These are phyloP conservation scores for Aspergillus quadricinctus DNA, from an alignment of 2,329 filamentous ascomycete species.

Conservation along the genomic window DNA sequence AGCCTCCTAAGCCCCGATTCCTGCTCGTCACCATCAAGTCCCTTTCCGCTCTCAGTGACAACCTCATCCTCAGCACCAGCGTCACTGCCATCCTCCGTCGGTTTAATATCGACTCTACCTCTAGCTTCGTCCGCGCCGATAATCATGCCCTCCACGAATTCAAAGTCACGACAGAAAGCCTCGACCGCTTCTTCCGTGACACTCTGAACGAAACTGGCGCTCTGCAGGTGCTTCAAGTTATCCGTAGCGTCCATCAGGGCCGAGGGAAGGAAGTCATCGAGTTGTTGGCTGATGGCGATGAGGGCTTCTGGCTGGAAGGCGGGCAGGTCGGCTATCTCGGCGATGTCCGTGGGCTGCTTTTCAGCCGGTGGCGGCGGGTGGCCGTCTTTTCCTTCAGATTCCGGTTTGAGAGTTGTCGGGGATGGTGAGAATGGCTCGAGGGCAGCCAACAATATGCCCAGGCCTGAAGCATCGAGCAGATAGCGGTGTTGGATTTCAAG, in stretches of 20 bases:
- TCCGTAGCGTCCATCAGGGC: slow-evolving; percentile 89
- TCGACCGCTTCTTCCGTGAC: slow-evolving; percentile 81
- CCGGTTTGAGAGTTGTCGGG: slow-evolving; percentile 9
- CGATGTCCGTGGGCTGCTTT: slow-evolving; percentile 45
- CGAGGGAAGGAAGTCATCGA: slow-evolving; percentile 89
- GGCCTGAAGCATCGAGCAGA: slow-evolving; percentile 69
- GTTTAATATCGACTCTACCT: slow-evolving; percentile 28
- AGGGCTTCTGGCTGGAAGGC: slow-evolving; percentile 59
- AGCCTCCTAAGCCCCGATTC: slow-evolving; percentile 47
- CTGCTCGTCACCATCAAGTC: slow-evolving; percentile 33
- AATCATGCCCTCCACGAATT: slow-evolving; percentile 60
- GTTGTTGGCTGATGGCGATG: slow-evolving; percentile 63
- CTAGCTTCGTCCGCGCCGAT: slow-evolving; percentile 53
- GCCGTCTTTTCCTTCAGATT: slow-evolving; percentile 12
- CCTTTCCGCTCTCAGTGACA: slow-evolving; percentile 27
- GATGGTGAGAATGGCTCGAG: slow-evolving; percentile 43
- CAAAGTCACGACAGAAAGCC: slow-evolving; percentile 81
- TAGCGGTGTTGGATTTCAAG: slow-evolving; percentile 66
- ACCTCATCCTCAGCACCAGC: slow-evolving; percentile 19
- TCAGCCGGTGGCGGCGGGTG: slow-evolving; percentile 18
- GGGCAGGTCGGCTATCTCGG: slow-evolving; percentile 51
- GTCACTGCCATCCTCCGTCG: slow-evolving; percentile 23
- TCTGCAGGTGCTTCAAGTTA: slow-evolving; percentile 69
- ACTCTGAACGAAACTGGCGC: slow-evolving; percentile 65
- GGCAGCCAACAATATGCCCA: slow-evolving; percentile 60